These are phyloP conservation scores for Acidiella bohemica DNA, from an alignment of 495 filamentous ascomycete species.

Conservation along the genomic window DNA sequence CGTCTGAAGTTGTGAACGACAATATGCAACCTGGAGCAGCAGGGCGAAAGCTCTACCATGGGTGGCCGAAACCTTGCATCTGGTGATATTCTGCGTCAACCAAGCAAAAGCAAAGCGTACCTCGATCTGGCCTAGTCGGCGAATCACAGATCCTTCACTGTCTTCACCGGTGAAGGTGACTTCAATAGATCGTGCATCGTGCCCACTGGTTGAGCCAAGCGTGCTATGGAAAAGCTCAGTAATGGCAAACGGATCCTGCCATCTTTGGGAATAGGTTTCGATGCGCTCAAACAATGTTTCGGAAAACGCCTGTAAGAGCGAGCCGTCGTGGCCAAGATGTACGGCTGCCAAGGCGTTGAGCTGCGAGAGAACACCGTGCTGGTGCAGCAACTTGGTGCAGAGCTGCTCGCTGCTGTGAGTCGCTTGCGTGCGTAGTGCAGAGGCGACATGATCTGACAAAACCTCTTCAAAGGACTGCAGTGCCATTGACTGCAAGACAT, in stretches of 20 bases:
- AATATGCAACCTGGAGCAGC: constrained; percentile 61
- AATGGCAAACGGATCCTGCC: constrained; percentile 72
- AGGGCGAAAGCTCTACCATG: constrained; percentile 65
- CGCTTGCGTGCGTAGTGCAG: neutral
- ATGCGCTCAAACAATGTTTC: constrained; percentile 63
- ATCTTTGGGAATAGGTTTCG: constrained; percentile 48
- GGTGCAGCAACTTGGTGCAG: constrained; percentile 48
- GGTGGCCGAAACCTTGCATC: constrained; percentile 40
- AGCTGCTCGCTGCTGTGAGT: constrained; percentile 52
- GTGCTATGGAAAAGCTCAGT: constrained; percentile 65
- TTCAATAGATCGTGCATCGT: too few relatives aligned
- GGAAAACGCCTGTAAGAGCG: constrained; percentile 47
- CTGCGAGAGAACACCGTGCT: constrained; percentile 51
- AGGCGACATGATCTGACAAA: neutral
- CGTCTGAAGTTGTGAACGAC: constrained; percentile 52
- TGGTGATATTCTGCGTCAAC: constrained; percentile 75
- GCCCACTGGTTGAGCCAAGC: constrained; percentile 43
- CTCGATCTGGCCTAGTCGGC: constrained; percentile 4
- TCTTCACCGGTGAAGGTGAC: too few relatives aligned
- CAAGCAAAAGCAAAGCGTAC: constrained; percentile 44
- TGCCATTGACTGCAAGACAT: neutral
- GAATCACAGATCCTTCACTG: constrained; percentile 23
- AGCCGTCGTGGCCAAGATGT: constrained; percentile 61
- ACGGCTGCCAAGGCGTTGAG: constrained; percentile 56
- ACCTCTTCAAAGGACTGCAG: constrained; percentile 4